Base-by-base conservation (phyloP, 2,329 filamentous ascomycete genomes). In the Fusarium veterinarium region DNA sequence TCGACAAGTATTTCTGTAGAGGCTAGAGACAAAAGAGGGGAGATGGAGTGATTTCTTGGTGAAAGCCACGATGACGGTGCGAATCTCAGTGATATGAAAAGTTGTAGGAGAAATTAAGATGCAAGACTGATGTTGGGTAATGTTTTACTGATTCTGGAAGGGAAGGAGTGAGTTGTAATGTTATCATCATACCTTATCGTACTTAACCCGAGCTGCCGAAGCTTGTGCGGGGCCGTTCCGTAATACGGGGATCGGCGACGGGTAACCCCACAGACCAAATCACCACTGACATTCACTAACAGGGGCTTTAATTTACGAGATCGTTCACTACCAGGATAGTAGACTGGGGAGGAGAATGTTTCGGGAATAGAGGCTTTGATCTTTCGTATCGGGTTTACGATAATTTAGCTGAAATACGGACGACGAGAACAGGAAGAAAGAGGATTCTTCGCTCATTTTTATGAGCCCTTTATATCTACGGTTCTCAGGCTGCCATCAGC, bases 191-290 rank as follows among this genome's bases (percentile, higher is more conserved):
- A 41, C 58, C 23, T 31, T 20, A 41, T 60, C 17, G 31, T 20
- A 25, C 9, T 6, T 66, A 68, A 33, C 55, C 60, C 59, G 58
- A 70, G 61, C 62, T 64, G 44, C 60, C 52, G 58, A 62, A 76
- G 69, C 67, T 60, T 66, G 62, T 76, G 76, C 76, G 75, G 76
- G 76, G 76, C 75, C 71, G 70, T 51, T 53, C 75, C 64, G 66
- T 58, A 60, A 65, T 60, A 60, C 25, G 67, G 71, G 72, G 72
- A 76, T 74, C 72, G 51, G 61, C 74, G 45, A 45, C 55, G 58
- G 75, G 56, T 64, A 64, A 57, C 74, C 70, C 74, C 74, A 69
- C 74, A 75, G 58, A 59, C 42, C 52, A 40, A 49, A 60, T 56
- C 28, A 53, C 10, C 52, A 37, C 53, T 57, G 42, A 41, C 56